Evolutionary conservation across 345 rosid genomes (phyloP).

Genomic region (Gossypium thurberi): DNA sequence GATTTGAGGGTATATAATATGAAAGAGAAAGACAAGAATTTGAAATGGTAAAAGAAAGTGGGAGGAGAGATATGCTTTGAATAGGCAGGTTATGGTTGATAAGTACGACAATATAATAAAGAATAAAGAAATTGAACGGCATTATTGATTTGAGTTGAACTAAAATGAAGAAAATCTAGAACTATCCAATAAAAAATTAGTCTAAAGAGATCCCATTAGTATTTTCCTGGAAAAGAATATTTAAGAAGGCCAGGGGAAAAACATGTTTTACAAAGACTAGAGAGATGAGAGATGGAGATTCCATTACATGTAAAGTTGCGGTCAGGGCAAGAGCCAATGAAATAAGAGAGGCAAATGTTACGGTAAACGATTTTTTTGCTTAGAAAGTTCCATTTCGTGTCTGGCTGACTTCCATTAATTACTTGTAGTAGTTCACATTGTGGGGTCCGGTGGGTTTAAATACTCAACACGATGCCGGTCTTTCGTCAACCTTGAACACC

Average conservation of each 20-base stretch:
- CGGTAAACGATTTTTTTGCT: not conserved
- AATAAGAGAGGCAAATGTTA: not conserved
- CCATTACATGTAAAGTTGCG: not conserved
- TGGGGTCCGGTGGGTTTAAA: not conserved
- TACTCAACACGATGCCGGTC: not conserved
- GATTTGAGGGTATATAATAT: not conserved
- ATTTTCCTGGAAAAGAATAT: not conserved
- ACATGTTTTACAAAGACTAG: not conserved
- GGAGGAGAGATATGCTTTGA: slow-evolving; percentile 14
- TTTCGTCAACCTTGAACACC: not conserved
- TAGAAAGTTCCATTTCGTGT: slow-evolving; percentile 4
- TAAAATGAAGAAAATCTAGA: not conserved
- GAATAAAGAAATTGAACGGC: slow-evolving; percentile 1
- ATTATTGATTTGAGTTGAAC: slow-evolving; percentile 14
- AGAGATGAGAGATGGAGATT: not conserved
- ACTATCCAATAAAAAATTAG: not conserved
- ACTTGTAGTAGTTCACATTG: not conserved
- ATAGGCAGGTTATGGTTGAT: not conserved
- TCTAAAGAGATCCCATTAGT: not conserved
- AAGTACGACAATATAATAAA: not conserved
- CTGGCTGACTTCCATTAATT: not conserved
- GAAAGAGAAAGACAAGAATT: not conserved
- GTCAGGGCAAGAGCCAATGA: not conserved
- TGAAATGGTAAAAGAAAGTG: slow-evolving; percentile 26
- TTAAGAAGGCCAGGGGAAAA: not conserved